phyloP scores from a whole-genome alignment of 2,329 filamentous ascomycete genomes.

The Ophiobolus disseminans region DNA sequence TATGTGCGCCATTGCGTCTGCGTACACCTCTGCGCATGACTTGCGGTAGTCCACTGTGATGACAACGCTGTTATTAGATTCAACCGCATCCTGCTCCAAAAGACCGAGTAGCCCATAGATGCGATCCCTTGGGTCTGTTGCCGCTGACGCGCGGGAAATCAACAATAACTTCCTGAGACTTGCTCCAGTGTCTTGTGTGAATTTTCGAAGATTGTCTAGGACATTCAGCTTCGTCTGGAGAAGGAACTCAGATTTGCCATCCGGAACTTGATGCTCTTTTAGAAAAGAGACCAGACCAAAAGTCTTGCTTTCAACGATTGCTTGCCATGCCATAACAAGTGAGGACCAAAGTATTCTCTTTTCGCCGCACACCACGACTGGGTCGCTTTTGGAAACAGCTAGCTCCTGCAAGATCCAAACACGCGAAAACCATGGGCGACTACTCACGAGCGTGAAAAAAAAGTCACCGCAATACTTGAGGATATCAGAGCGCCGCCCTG shows the following conservation, averaged over 20 bases:
- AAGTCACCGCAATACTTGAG: neutral
- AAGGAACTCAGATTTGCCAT: neutral
- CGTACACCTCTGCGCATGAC: conserved; percentile 1
- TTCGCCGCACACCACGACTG: conserved; percentile 4
- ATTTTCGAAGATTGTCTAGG: neutral
- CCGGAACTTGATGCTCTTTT: too few species aligned
- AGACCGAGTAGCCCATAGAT: conserved; percentile 4
- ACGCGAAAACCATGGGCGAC: conserved; percentile 3
- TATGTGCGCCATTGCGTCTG: conserved; percentile 2
- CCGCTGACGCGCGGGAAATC: neutral
- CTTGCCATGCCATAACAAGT: conserved; percentile 3
- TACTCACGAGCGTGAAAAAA: neutral
- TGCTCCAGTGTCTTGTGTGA: neutral
- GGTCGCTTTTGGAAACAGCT: neutral
- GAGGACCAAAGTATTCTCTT: conserved; percentile 5
- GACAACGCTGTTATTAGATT: neutral
- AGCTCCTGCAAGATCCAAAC: conserved; percentile 11
- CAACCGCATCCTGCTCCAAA: neutral
- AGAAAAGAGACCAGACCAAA: neutral
- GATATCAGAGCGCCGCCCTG: neutral
- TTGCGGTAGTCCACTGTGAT: conserved; percentile 1
- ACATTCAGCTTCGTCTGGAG: neutral
- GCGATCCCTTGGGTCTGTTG: conserved; percentile 3
- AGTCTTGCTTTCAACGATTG: neutral
- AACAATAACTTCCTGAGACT: neutral